Conservation (phyloP, 2,329 filamentous ascomycete genomes). For the Microascus cirrosus region DNA sequence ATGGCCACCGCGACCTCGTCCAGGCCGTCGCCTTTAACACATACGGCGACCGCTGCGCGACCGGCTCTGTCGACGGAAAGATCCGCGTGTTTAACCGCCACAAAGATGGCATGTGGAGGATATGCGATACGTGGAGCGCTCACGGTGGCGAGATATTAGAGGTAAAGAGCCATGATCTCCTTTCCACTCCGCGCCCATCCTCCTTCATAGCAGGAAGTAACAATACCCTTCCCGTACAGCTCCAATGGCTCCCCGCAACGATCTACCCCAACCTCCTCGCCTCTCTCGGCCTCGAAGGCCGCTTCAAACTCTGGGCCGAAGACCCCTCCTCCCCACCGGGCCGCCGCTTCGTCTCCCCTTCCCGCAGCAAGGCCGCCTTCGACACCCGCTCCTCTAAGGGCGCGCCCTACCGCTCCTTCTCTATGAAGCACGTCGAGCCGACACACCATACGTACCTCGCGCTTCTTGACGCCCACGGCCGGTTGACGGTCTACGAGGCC, state of each 20-base stretch:
- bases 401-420: conserved; percentile 68
- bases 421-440: conserved; percentile 73
- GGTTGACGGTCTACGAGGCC: conserved; percentile 72
- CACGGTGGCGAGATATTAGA: conserved; percentile 86
- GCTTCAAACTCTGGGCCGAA: conserved; percentile 87
- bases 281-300: conserved; percentile 76
- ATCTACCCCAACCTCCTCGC: conserved; percentile 78
- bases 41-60: conserved; percentile 85
- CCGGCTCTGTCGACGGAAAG: conserved; percentile 83
- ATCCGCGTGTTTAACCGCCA: conserved; percentile 86
- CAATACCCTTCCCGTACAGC: conserved; percentile 33
- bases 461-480: conserved; percentile 71
- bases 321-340: conserved; percentile 72
- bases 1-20: conserved; percentile 70
- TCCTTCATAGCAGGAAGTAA: neutral
- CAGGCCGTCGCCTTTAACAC: conserved; percentile 82
- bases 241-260: conserved; percentile 88
- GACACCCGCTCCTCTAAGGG: conserved; percentile 44
- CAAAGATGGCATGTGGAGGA: conserved; percentile 63
- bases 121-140: conserved; percentile 80
- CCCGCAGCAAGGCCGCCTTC: conserved; percentile 34
- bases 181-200: neutral
- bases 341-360: conserved; percentile 64
- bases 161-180: conserved; percentile 34
- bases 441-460: conserved; percentile 75